Evolutionary conservation across 83 land plant genomes (phyloP).

Genomic region (Picea abies): DNA sequence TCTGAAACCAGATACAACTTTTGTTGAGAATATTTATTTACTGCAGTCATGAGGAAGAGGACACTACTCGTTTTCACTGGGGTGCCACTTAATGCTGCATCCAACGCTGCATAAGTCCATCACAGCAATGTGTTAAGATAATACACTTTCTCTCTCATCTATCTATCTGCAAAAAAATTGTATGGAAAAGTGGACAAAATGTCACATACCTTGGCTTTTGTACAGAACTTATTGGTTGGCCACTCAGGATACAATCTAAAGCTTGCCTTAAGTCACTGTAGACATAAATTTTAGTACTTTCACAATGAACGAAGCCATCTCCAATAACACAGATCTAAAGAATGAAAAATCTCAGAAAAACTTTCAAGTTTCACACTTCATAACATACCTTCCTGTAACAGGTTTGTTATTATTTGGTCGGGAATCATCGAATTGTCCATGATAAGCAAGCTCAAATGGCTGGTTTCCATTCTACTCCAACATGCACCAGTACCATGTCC

Average conservation of each 20-base stretch:
- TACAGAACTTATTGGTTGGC: slow-evolving; percentile 53
- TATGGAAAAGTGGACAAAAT: background rate
- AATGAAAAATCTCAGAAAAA: background rate
- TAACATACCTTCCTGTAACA: slow-evolving; percentile 78
- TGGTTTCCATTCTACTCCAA: slow-evolving; percentile 72
- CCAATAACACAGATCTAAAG: background rate
- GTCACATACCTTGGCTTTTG: slow-evolving; percentile 79
- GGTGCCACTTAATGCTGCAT: slow-evolving; percentile 95
- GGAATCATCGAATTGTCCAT: slow-evolving; percentile 96
- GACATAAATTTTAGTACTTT: slow-evolving; percentile 7
- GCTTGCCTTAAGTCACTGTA: slow-evolving; percentile 83
- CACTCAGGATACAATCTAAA: slow-evolving; percentile 77
- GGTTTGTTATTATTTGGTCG: slow-evolving; percentile 72
- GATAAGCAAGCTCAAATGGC: slow-evolving; percentile 91
- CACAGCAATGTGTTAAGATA: background rate
- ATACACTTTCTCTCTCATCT: background rate
- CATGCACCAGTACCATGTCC: background rate
- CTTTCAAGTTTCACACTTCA: background rate
- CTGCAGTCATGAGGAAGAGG: too few relatives aligned
- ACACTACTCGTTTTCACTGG: background rate
- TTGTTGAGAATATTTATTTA: too few relatives aligned
- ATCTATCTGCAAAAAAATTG: background rate
- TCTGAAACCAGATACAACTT: too few relatives aligned
- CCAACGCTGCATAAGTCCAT: slow-evolving; percentile 43
- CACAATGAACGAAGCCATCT: background rate